Base-by-base conservation (phyloP, 1,284 basidiomycete genomes). In the Somion occarium region DNA sequence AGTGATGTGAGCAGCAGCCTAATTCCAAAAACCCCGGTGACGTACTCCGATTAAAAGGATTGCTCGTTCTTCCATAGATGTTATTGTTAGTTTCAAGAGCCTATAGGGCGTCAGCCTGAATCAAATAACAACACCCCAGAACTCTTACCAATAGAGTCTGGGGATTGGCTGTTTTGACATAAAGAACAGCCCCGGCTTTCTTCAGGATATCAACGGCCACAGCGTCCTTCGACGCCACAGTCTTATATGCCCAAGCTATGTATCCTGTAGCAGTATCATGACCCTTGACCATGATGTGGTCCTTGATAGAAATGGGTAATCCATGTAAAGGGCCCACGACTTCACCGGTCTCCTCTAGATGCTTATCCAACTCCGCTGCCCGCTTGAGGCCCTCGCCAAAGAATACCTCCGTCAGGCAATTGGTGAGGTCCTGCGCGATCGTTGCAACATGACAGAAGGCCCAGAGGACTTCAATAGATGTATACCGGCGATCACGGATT, bases 281-380 rank as follows among this genome's bases (percentile, higher is more conserved):
- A n/a, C 71, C 75, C 49, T 73, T 71, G 30, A 78, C 66, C 48
- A 68, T 64, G 59, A 77, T 73, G 55, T 80, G 79, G 57, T 82
- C 79, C 63, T 83, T 82, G 59, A 81, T 62, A 12, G 72, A 75
- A 38, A 80, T 67, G 0, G 83, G 82, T 7, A 85, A 59, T 3
- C 83, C 83, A 56, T 84, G 82, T 38, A 85, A 63, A 3, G 81
- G 80, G 12, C 82, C 82, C 18, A 80, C 69, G n/a, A 74, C 65
- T 47, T 71, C 56, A 1, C 78, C 78, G 1, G 72, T 80, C 48
- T 67, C 57, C 39, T 68, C 64, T 26, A 78, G 59, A 61, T 78
- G 59, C 18, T 61, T 67, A 61, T 85, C 83, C 44, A 83, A 68
- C 56, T 76, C 70, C 20, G 61, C 63, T 0, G 83, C 83, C 47